These are phyloP conservation scores for Neonectria hederae DNA, from an alignment of 2,329 filamentous ascomycete species.

Conservation along the genomic window DNA sequence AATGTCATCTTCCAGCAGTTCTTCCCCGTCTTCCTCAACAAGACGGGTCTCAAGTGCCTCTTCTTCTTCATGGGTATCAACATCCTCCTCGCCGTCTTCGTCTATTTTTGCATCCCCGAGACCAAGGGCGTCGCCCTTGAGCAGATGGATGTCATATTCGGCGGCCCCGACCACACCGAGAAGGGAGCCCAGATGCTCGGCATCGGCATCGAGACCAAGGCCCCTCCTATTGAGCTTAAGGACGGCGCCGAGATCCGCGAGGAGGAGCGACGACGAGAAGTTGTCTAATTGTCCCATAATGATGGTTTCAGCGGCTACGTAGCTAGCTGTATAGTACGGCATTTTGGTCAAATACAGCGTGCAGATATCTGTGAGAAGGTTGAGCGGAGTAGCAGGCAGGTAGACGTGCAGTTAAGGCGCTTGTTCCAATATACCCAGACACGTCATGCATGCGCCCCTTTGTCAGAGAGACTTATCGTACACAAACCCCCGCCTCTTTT, in stretches of 20 bases:
- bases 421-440: constrained; percentile 17
- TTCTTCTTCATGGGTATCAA: constrained; percentile 49
- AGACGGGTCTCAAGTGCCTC: constrained; percentile 57
- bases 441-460: neutral
- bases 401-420: neutral
- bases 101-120: constrained; percentile 62
- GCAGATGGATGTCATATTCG: constrained; percentile 70
- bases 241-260: constrained; percentile 36
- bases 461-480: neutral
- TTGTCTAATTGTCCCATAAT: constrained; percentile 23
- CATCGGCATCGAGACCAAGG: constrained; percentile 13
- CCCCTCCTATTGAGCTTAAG: constrained; percentile 32
- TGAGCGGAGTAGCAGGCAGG: neutral
- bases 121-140: constrained; percentile 67
- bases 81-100: constrained; percentile 58
- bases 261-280: constrained; percentile 35
- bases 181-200: constrained; percentile 43
- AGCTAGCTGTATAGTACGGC: neutral
- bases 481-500: neutral
- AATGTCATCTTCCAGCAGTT: constrained; percentile 76
- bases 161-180: constrained; percentile 44
- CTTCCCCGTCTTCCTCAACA: constrained; percentile 73
- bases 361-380: neutral
- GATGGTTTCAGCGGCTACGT: neutral
- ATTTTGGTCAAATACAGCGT: neutral